A percentile compares a stretch with the other conserved stretches of the same genome.
These are phyloP conservation scores for Shiraia sp. DNA, from an alignment of 2,329 filamentous ascomycete species.

Conservation along the genomic window DNA sequence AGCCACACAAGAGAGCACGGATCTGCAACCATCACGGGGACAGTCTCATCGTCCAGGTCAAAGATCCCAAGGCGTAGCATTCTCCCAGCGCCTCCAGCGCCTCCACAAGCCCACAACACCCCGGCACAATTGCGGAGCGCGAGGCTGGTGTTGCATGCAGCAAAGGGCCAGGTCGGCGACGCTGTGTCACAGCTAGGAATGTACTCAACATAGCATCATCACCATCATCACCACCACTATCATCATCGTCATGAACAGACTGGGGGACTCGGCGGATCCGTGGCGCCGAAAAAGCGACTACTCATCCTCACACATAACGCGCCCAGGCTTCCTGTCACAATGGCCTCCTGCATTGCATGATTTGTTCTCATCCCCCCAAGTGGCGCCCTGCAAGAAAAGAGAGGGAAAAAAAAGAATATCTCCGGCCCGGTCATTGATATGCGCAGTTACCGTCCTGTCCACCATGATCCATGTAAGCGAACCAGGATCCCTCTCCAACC, in stretches of 20 bases:
- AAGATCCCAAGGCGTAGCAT: too few species aligned
- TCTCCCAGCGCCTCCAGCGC: not conserved
- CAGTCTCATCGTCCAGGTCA: not conserved
- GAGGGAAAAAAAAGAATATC: constrained; percentile 33
- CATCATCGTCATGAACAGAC: too few species aligned
- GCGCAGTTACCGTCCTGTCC: constrained; percentile 22
- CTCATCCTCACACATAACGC: constrained; percentile 24
- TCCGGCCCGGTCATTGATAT: constrained; percentile 28
- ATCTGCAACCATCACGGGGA: too few species aligned
- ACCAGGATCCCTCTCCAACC: constrained; percentile 16
- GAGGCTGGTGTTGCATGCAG: constrained; percentile 33
- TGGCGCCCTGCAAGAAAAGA: constrained; percentile 4
- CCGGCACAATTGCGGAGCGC: constrained; percentile 25
- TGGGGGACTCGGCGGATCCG: constrained; percentile 12
- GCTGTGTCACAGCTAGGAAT: constrained; percentile 30
- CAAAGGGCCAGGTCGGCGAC: constrained; percentile 14
- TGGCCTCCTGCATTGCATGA: constrained; percentile 31
- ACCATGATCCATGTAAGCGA: constrained; percentile 26
- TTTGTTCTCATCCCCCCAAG: constrained; percentile 32
- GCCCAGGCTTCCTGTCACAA: constrained; percentile 31
- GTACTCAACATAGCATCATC: constrained; percentile 23
- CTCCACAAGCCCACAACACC: not conserved
- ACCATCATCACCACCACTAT: too few species aligned
- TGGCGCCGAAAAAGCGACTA: constrained; percentile 28
- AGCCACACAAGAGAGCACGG: too few species aligned